These are phyloP conservation scores for Davidsoniella virescens DNA, from an alignment of 2,329 filamentous ascomycete genomes.

Conservation along the genomic window DNA sequence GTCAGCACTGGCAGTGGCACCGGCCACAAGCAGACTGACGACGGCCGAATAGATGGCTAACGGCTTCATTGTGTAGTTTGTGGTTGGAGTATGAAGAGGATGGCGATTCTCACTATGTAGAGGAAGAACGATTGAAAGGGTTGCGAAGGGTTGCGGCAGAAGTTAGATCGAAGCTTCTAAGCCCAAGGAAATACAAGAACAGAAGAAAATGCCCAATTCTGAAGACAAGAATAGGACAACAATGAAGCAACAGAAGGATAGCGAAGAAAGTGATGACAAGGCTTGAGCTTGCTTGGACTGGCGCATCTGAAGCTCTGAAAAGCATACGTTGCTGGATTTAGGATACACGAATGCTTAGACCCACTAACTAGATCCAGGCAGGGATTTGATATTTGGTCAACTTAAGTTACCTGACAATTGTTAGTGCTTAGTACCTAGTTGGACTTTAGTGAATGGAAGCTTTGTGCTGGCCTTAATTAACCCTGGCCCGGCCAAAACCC, in stretches of 20 bases:
- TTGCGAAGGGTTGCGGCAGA: background rate
- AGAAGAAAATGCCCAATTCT: background rate
- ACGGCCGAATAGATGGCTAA: constrained; percentile 38
- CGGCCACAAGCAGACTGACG: constrained; percentile 37
- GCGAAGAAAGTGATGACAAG: constrained; percentile 12
- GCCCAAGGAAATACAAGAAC: background rate
- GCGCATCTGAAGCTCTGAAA: constrained; percentile 12
- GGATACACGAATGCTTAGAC: constrained; percentile 3
- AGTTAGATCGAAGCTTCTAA: background rate
- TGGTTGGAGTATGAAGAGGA: background rate
- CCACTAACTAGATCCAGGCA: background rate
- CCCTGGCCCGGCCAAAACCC: too few relatives aligned
- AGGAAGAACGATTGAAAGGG: constrained; percentile 1
- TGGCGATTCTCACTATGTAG: background rate
- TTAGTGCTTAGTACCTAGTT: background rate
- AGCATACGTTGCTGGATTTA: constrained; percentile 20
- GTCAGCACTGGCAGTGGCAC: constrained; percentile 24
- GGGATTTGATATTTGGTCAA: background rate
- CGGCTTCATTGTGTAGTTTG: constrained; percentile 22
- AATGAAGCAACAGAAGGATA: constrained; percentile 12
- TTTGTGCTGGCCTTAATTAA: background rate
- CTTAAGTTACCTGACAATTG: too few relatives aligned
- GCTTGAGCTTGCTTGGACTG: constrained; percentile 4
- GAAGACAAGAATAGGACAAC: background rate
- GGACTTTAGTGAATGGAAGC: background rate